Conservation (phyloP, 768 basidiomycete genomes). For the Chalciporus pseudorubinellus region DNA sequence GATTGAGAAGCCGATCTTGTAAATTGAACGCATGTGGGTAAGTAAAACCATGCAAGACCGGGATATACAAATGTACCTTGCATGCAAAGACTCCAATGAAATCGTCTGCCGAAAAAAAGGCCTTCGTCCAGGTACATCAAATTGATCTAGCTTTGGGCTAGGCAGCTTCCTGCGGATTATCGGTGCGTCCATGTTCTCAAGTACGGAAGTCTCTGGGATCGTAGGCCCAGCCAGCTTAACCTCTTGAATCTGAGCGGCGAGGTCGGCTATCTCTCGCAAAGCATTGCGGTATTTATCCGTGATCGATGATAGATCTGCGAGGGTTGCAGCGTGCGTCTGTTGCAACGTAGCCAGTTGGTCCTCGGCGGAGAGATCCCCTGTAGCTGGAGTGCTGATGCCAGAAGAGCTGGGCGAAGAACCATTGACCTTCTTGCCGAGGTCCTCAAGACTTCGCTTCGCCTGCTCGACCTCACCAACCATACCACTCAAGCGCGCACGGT, state of each 20-base stretch:
- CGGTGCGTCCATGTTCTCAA: conserved; percentile 44
- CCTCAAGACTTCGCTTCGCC: conserved; percentile 66
- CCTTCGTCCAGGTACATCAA: conserved; percentile 55
- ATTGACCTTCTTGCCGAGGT: conserved; percentile 30
- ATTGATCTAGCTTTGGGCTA: conserved; percentile 44
- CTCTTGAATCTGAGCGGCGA: conserved; percentile 89
- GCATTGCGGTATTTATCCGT: conserved; percentile 86
- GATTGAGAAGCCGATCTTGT: conserved; percentile 88
- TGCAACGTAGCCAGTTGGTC: conserved; percentile 72
- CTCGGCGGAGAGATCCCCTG: conserved; percentile 44
- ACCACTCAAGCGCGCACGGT: conserved; percentile 61
- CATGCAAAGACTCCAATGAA: conserved; percentile 84
- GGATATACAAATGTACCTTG: conserved; percentile 52
- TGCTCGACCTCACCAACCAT: conserved; percentile 69
- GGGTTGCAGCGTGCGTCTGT: conserved; percentile 75
- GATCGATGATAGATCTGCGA: conserved; percentile 75
- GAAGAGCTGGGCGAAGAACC: conserved; percentile 32
- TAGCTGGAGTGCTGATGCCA: conserved; percentile 28
- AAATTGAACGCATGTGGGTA: conserved; percentile 8
- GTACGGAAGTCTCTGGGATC: conserved; percentile 39
- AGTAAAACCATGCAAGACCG: conserved; percentile 6
- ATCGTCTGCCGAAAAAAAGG: conserved; percentile 88
- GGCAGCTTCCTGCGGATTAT: conserved; percentile 54
- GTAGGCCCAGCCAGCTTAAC: conserved; percentile 61
- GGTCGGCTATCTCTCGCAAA: conserved; percentile 87